These are phyloP conservation scores for Teratosphaeria gauchensis DNA, from an alignment of 2,329 filamentous ascomycete species.

Conservation along the genomic window DNA sequence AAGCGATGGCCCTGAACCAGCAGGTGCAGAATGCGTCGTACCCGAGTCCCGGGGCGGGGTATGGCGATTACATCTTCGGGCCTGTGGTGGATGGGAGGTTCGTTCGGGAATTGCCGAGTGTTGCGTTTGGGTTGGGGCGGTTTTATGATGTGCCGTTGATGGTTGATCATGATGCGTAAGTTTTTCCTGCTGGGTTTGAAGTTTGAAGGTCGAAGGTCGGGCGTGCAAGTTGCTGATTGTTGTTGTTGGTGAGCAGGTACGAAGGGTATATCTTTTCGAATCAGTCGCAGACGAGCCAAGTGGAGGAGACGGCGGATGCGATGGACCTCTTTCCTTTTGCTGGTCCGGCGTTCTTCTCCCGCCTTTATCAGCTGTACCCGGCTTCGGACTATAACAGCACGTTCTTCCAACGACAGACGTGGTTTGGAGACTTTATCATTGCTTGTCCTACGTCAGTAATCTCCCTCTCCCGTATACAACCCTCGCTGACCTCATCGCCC, in stretches of 20 bases:
- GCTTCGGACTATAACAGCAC: constrained; percentile 24
- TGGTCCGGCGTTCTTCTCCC: constrained; percentile 28
- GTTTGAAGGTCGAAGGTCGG: too few relatives aligned
- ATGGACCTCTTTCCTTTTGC: constrained; percentile 26
- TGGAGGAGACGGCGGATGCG: constrained; percentile 22
- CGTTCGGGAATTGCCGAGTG: constrained; percentile 27
- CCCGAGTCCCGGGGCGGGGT: constrained; percentile 12
- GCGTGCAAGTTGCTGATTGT: too few relatives aligned
- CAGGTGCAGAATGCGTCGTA: constrained; percentile 7
- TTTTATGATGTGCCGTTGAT: constrained; percentile 29
- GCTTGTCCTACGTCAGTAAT: constrained; percentile 8
- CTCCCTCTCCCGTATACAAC: too few relatives aligned
- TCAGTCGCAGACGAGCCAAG: constrained; percentile 17
- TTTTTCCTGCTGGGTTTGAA: neutral
- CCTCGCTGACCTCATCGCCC: constrained; percentile 20
- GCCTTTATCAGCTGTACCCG: constrained; percentile 31
- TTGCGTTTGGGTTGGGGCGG: constrained; percentile 24
- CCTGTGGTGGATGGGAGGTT: constrained; percentile 33
- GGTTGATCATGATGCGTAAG: constrained; percentile 17
- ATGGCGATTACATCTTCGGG: constrained; percentile 33
- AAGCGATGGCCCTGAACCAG: constrained; percentile 4
- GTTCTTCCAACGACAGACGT: constrained; percentile 28
- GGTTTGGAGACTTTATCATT: constrained; percentile 38
- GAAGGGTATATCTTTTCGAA: constrained; percentile 31
- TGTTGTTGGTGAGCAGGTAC: constrained; percentile 2